Base-by-base conservation (phyloP, 345 rosid species). In the Gossypium thurberi region DNA sequence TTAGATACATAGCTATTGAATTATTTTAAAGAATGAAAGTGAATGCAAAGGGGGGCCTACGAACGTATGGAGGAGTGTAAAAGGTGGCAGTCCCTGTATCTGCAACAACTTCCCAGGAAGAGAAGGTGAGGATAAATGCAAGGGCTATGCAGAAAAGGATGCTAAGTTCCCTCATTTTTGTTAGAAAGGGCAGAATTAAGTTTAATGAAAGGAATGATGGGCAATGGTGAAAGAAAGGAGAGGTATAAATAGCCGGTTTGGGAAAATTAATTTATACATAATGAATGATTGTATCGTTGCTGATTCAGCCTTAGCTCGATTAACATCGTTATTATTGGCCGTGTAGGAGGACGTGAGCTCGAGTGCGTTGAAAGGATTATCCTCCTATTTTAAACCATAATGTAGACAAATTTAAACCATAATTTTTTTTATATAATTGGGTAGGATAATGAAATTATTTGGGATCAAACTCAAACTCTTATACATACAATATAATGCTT, bases 41-140 rank as follows among this genome's bases (percentile, higher is more conserved):
- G 40, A 33, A 17, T 2, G 44, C 12, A 10, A 33, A 72, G 3
- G 46, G 65, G 28, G 48, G 28, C 76, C 67, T 67, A 77, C 74
- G 76, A 44, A 56, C 37, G 26, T 73, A 77, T 73, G 73, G 69
- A 56, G 72, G 67, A 58, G 57, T 67, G 48, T 73, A 73, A 28
- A 48, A 77, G 5, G 76, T 77, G 10, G 80, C 76, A 59, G 74
- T 77, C 4, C 74, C 80, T 8, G 14, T 1, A 33, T 58, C 46
- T 4, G 74, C 76, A 44, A 42, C 7, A 37, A 44, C 70, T 77
- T 59, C 74, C 52, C 26, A 42, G 0, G 58, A n/a, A 25, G 33
- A 37, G 76, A 66, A n/a, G 57, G 37, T 59, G 17, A 50, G 17
- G 13, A 59, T 20, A 2, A 26, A 8, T 10, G 56, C 40, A 17